Conservation (phyloP, 257 asterid species). For the Misopates orontium region DNA sequence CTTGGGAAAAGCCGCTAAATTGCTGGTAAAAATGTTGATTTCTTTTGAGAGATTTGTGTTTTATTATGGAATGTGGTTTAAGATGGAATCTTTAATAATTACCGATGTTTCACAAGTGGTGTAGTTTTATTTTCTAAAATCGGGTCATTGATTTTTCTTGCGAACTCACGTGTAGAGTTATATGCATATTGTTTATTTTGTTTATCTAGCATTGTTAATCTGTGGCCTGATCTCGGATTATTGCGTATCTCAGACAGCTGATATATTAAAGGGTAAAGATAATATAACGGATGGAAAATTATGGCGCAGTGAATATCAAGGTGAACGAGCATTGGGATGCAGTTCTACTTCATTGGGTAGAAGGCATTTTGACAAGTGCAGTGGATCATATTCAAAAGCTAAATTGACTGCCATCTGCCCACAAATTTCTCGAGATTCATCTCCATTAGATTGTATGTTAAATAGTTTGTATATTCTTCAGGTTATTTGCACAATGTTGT, state of each 20-base stretch:
- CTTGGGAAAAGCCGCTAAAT: conserved; percentile 76
- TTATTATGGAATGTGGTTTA: background rate
- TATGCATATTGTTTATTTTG: conserved; percentile 12
- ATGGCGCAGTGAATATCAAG: conserved; percentile 39
- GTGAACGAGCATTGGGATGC: conserved; percentile 36
- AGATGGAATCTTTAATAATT: conserved; percentile 9
- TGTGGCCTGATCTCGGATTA: conserved; percentile 30
- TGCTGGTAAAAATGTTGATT: conserved; percentile 48
- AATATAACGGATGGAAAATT: conserved; percentile 41
- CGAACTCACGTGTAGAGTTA: conserved; percentile 12
- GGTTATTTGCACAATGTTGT: conserved; percentile 56
- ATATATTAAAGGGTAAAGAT: conserved; percentile 46
- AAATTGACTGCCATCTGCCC: conserved; percentile 29
- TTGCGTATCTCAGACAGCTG: conserved; percentile 57
- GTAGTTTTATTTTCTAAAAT: background rate
- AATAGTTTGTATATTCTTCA: conserved; percentile 71
- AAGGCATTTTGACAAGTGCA: conserved; percentile 32
- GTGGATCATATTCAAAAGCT: conserved; percentile 36
- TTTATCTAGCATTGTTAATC: background rate
- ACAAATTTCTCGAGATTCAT: conserved; percentile 40
- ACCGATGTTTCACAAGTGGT: conserved; percentile 4
- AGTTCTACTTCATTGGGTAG: conserved; percentile 35
- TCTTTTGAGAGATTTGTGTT: too few relatives aligned
- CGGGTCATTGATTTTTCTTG: background rate
- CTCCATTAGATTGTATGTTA: conserved; percentile 46